Conservation (phyloP, 257 asterid genomes). For the Ophiorrhiza pumila region DNA sequence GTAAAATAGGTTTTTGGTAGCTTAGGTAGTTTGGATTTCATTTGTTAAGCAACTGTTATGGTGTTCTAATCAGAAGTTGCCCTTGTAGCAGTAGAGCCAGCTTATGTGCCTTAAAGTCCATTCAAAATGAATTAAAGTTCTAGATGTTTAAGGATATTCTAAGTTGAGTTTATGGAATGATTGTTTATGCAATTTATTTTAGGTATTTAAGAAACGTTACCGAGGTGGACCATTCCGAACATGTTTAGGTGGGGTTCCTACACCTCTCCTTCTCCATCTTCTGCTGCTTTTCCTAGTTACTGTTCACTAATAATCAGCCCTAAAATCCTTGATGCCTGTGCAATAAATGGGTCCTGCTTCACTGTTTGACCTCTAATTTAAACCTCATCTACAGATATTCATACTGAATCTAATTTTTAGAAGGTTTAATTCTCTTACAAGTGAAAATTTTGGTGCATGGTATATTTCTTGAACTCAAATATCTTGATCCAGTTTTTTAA, state of each 20-base stretch:
- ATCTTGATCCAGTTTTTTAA: background rate
- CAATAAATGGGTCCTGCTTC: no score
- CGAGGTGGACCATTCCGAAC: background rate
- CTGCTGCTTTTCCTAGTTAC: background rate
- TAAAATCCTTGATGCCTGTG: background rate
- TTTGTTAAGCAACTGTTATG: background rate
- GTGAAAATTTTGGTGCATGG: background rate
- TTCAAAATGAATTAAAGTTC: background rate
- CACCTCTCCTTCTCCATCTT: background rate
- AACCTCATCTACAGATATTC: no score
- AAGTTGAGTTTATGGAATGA: background rate
- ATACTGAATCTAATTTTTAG: background rate
- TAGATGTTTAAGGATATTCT: background rate
- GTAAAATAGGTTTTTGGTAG: background rate
- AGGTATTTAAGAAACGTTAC: no score
- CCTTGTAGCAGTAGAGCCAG: background rate
- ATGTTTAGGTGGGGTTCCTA: background rate
- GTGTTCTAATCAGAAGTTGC: background rate
- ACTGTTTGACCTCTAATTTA: background rate
- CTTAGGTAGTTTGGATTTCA: background rate
- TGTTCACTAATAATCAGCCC: background rate
- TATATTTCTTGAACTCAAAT: background rate
- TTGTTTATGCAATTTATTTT: background rate
- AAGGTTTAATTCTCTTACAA: background rate
- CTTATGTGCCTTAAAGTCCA: background rate